These are phyloP conservation scores for Tolypocladium ovalisporum DNA, from an alignment of 2,329 filamentous ascomycete species.

Conservation along the genomic window DNA sequence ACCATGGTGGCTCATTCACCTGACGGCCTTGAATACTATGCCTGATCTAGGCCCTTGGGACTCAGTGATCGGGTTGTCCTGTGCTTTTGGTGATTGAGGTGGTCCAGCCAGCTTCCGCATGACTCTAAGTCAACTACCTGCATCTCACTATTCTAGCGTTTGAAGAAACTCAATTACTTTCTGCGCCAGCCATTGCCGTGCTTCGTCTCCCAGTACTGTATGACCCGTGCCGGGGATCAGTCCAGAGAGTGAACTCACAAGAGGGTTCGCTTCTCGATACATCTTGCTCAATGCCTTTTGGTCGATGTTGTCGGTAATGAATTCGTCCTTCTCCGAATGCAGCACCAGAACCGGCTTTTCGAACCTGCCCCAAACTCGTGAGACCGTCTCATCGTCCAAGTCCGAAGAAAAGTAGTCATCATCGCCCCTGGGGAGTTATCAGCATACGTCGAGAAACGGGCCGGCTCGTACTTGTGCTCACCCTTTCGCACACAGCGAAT, in stretches of 20 bases:
- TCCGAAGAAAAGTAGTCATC: slow-evolving; percentile 88
- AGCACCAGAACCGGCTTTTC: slow-evolving; percentile 51
- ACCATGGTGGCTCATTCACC: no score
- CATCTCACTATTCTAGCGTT: slow-evolving; percentile 8
- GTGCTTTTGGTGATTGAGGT: no score
- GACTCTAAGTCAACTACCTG: background rate
- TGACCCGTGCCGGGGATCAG: slow-evolving; percentile 43
- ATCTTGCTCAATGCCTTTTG: slow-evolving; percentile 43
- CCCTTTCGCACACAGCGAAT: slow-evolving; percentile 38
- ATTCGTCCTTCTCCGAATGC: slow-evolving; percentile 56
- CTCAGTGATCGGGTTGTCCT: background rate
- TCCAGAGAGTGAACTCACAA: slow-evolving; percentile 39
- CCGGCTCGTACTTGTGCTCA: slow-evolving; percentile 17
- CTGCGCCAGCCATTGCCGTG: slow-evolving; percentile 38
- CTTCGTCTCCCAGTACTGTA: slow-evolving; percentile 31
- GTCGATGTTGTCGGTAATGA: slow-evolving; percentile 46
- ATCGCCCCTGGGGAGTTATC: slow-evolving; percentile 41
- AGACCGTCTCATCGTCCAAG: slow-evolving; percentile 44
- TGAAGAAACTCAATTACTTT: slow-evolving; percentile 36
- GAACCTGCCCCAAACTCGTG: slow-evolving; percentile 54
- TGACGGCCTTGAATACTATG: background rate
- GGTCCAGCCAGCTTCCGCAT: background rate
- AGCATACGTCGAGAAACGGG: background rate
- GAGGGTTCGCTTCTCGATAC: slow-evolving; percentile 38
- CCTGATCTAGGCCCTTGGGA: background rate